Evolutionary conservation across 805 yeast species (phyloP), one percentile per base, ranked within the genome.

Genomic region (Yarrowia keelungensis): DNA sequence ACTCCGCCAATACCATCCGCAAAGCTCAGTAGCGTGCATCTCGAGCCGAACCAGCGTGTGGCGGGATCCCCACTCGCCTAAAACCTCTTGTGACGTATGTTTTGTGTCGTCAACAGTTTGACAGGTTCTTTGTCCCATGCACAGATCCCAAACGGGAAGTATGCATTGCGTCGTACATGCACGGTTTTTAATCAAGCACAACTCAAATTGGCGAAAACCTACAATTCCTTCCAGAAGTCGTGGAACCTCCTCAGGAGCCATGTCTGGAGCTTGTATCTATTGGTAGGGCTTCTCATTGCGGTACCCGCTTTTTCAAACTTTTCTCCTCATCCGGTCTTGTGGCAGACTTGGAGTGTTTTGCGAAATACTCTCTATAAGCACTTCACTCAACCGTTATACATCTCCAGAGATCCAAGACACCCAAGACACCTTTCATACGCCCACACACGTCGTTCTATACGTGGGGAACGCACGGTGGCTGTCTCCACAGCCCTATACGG

Each of bases 191-290:
- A 53, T 38, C 45, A 19, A 8, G 15, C 3, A 7, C 8, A 53
- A 53, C 45, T 11, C 59, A 19, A 53, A 39, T 14, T 39, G 19
- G 45, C 59, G 35, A 53, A 53, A 26, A 22, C 36, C 42, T 51
- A 35, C 42, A 35, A 51, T 51, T 51, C 42, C 59, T 53, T 53
- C 59, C 59, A 53, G 59, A 53, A 53, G 59, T 35, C 56, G 39
- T 50, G 54, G 58, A 53, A 38, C 14, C 4, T 53, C 58, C 38
- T 38, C 35, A 16, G 16, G 43, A 11, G 56, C 32, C 7, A 50
- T 35, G 41, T 9, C 42, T 2, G 26, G 42, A 11, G n/a, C 47
- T 10, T 10, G 26, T 19, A 26, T 26, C 32, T 26, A 26, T 26
- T 26, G 7, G 32, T 26, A 26, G 32, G 32, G 32, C 32, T 26